phyloP scores from a whole-genome alignment of 768 basidiomycete genomes.

The Boletellus ananas region DNA sequence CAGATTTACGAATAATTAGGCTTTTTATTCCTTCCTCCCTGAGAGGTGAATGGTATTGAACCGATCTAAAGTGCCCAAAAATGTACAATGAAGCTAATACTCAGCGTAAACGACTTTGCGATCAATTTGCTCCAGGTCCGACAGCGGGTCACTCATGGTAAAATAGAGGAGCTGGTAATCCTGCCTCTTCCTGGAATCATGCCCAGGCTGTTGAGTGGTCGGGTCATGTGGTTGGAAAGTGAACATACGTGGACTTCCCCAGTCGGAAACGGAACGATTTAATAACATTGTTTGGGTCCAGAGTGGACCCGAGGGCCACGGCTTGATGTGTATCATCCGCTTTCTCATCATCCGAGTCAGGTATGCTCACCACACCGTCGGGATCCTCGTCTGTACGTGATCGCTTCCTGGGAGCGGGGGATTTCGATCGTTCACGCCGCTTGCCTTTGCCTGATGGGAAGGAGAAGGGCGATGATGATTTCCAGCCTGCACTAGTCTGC shows the following conservation, averaged over 20 bases:
- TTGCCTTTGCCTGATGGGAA: conserved; percentile 17
- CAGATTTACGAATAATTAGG: neutral
- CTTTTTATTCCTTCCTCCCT: neutral
- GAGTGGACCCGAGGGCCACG: neutral
- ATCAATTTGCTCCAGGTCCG: conserved; percentile 44
- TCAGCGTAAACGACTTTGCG: conserved; percentile 49
- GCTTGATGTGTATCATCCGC: conserved; percentile 1
- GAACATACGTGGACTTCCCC: conserved; percentile 47
- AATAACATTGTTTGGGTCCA: conserved; percentile 36
- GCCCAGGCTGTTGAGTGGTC: neutral
- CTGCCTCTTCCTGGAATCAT: conserved; percentile 31
- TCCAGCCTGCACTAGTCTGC: conserved; percentile 1
- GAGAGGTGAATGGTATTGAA: neutral
- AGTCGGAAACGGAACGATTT: too few species aligned
- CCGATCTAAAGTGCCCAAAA: neutral
- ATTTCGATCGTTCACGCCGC: conserved; percentile 18
- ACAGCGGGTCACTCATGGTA: conserved; percentile 62
- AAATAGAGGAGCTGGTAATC: conserved; percentile 85
- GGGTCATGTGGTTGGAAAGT: neutral
- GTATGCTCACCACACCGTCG: conserved; percentile 27
- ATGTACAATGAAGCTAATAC: conserved; percentile 14
- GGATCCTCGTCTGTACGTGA: conserved; percentile 12
- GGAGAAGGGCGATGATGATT: conserved; percentile 8
- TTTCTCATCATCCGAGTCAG: conserved; percentile 15
- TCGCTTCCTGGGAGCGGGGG: conserved; percentile 29